Percentiles rank a stretch among this genome's conserved stretches.
phyloP scores from a whole-genome alignment of 164 flowering plant genomes.

The Pachysandra terminalis region DNA sequence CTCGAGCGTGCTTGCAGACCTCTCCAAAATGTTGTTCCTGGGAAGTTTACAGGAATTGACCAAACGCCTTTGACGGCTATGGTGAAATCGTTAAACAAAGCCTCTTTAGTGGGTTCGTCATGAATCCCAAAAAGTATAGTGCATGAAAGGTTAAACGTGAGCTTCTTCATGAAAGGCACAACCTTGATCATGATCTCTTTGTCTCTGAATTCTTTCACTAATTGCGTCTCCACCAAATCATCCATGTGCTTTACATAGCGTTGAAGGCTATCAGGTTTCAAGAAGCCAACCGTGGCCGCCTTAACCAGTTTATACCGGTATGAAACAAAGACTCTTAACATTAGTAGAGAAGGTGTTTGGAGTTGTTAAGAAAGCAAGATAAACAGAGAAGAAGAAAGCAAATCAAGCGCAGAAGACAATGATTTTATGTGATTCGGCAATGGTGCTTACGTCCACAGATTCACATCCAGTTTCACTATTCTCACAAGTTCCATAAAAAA shows the following conservation, averaged over 20 bases:
- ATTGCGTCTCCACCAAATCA: background rate
- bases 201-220: background rate
- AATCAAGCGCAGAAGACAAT: no score
- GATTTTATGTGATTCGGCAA: no score
- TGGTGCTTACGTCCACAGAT: no score
- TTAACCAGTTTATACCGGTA: constrained; percentile 13
- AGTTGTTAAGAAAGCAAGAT: no score
- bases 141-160: constrained; percentile 9
- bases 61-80: constrained; percentile 11
- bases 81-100: constrained; percentile 8
- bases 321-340: no score
- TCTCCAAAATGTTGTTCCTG: constrained; percentile 7
- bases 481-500: no score
- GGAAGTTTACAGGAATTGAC: no score
- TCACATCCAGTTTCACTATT: no score
- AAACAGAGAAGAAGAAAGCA: no score
- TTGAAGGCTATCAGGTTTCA: constrained; percentile 18
- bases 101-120: no score
- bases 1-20: constrained; percentile 12
- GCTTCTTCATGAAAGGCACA: constrained; percentile 10
- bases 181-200: background rate
- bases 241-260: background rate
- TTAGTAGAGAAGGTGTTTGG: no score
- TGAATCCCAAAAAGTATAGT: constrained; percentile 16
- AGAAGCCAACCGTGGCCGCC: constrained; percentile 14